Conservation (phyloP, 2,329 filamentous ascomycete species). For the Laburnicola sp. region DNA sequence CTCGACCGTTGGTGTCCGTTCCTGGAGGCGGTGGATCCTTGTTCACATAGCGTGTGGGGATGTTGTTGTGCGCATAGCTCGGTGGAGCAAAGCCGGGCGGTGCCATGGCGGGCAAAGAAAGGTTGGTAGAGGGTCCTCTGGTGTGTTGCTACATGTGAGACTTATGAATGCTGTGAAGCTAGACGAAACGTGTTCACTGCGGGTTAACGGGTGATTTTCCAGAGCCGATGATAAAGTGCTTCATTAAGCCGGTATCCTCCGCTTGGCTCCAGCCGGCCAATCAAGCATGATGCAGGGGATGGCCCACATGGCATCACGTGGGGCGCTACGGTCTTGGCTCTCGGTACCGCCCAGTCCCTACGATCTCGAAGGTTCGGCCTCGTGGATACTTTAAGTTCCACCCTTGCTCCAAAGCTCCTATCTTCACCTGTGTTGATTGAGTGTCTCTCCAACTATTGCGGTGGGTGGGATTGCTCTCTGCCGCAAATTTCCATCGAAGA, state of each 20-base stretch:
- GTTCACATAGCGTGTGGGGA: slow-evolving; percentile 30
- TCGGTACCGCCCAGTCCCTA: slow-evolving; percentile 13
- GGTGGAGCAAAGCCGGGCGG: slow-evolving; percentile 32
- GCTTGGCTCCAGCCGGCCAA: slow-evolving; percentile 8
- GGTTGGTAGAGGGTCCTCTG: background rate
- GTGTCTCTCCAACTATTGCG: background rate
- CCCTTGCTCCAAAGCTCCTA: background rate
- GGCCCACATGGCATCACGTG: slow-evolving; percentile 18
- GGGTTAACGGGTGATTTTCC: slow-evolving; percentile 26
- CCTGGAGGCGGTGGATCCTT: slow-evolving; percentile 28
- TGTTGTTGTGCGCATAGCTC: slow-evolving; percentile 22
- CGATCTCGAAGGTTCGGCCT: slow-evolving; percentile 7
- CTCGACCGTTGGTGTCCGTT: slow-evolving; percentile 31
- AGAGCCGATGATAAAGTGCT: slow-evolving; percentile 25
- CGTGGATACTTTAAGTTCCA: slow-evolving; percentile 21
- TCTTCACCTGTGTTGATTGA: background rate
- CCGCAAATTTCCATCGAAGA: background rate
- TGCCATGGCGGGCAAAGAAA: slow-evolving; percentile 19
- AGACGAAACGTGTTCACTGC: slow-evolving; percentile 35
- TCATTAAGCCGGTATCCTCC: slow-evolving; percentile 25
- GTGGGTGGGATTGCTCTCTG: background rate
- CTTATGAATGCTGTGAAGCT: slow-evolving; percentile 4
- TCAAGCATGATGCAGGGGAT: background rate
- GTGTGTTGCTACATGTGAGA: slow-evolving; percentile 3
- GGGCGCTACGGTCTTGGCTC: background rate